Evolutionary conservation across 495 filamentous ascomycete genomes (phyloP).

Genomic region (Diplogelasinospora grovesii): DNA sequence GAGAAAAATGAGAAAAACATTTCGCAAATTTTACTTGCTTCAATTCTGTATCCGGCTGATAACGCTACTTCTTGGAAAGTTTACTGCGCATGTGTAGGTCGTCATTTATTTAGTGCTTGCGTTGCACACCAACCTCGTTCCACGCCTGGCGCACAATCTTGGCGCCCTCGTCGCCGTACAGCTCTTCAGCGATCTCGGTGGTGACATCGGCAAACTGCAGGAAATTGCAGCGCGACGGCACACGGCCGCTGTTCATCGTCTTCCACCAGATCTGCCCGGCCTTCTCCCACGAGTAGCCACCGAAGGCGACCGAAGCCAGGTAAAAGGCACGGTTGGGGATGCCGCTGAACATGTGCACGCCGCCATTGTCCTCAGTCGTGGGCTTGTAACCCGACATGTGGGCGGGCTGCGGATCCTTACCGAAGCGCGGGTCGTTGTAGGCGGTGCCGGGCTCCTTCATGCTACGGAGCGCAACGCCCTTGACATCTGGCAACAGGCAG

Average conservation of each 20-base stretch:
- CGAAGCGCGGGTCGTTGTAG: constrained; percentile 39
- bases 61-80: no score
- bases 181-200: constrained; percentile 30
- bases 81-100: no score
- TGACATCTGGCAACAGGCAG: constrained; percentile 36
- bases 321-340: constrained; percentile 51
- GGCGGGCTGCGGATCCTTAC: constrained; percentile 41
- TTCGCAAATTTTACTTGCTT: no score
- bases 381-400: constrained; percentile 31
- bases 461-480: constrained; percentile 39
- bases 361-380: constrained; percentile 36
- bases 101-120: constrained; percentile 10
- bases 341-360: constrained; percentile 48
- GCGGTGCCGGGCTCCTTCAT: constrained; percentile 47
- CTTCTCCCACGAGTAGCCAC: constrained; percentile 47
- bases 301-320: constrained; percentile 34
- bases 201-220: constrained; percentile 38
- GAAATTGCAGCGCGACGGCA: constrained; percentile 31
- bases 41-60: no score
- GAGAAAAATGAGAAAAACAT: no score
- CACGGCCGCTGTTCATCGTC: constrained; percentile 33
- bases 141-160: constrained; percentile 32
- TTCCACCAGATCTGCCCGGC: constrained; percentile 48
- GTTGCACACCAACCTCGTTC: constrained; percentile 32
- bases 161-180: constrained; percentile 29